Evolutionary conservation across 1,284 basidiomycete species (phyloP).

Genomic region (Malassezia obtusa): DNA sequence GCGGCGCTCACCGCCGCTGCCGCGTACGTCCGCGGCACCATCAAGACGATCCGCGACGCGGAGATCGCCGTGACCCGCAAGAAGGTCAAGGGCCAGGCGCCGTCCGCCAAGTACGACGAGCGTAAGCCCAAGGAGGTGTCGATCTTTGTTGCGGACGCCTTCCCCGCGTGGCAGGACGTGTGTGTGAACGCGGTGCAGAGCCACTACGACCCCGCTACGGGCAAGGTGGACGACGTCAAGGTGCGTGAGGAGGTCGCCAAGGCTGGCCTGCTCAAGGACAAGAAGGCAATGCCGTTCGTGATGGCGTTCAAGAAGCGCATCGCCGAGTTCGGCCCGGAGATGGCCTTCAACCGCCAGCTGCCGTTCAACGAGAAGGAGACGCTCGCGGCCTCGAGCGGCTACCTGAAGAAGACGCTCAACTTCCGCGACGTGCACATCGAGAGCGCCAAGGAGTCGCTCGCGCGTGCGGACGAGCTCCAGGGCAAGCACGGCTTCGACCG

Average conservation of each 20-base stretch:
- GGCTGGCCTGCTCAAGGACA: slow-evolving; percentile 86
- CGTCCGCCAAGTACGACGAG: slow-evolving; percentile 35
- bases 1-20: slow-evolving; percentile 56
- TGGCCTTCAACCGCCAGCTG: slow-evolving; percentile 75
- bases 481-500: slow-evolving; percentile 58
- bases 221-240: slow-evolving; percentile 72
- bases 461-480: slow-evolving; percentile 51
- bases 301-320: slow-evolving; percentile 88
- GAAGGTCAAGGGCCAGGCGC: slow-evolving; percentile 34
- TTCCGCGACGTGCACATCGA: slow-evolving; percentile 64
- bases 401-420: slow-evolving; percentile 72
- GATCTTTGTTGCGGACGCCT: slow-evolving; percentile 78
- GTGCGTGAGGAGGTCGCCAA: slow-evolving; percentile 62
- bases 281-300: slow-evolving; percentile 88
- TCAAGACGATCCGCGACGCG: slow-evolving; percentile 82
- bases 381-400: slow-evolving; percentile 52
- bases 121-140: slow-evolving; percentile 62
- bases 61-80: slow-evolving; percentile 53
- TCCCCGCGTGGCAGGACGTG: slow-evolving; percentile 86
- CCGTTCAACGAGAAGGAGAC: slow-evolving; percentile 78
- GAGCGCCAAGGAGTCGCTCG: slow-evolving; percentile 60
- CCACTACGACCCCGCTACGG: slow-evolving; percentile 57
- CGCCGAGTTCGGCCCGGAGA: slow-evolving; percentile 64
- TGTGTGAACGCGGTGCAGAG: slow-evolving; percentile 69
- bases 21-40: slow-evolving; percentile 68